These are phyloP conservation scores for Malassezia sp. DNA, from an alignment of 1,284 basidiomycete genomes.

Conservation along the genomic window DNA sequence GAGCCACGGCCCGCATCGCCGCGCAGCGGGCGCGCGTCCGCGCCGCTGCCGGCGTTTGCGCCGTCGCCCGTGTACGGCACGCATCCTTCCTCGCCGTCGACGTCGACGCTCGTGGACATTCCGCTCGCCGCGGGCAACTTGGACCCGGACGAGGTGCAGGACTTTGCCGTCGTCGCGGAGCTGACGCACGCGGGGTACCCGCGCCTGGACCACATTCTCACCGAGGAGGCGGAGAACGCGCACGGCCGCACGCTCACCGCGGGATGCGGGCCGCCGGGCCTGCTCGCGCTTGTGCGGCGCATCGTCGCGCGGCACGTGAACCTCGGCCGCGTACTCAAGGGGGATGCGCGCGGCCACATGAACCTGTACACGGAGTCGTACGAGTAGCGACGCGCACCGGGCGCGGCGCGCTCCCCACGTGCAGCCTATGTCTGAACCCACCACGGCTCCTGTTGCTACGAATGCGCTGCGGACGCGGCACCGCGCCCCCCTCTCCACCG, in stretches of 20 bases:
- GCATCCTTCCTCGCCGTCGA: not conserved
- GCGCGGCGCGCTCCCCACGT: too few species aligned
- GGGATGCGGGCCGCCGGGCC: constrained; percentile 65
- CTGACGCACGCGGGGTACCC: constrained; percentile 63
- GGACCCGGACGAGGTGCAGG: constrained; percentile 58
- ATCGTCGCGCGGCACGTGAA: constrained; percentile 58
- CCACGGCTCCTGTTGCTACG: not conserved
- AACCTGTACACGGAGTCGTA: constrained; percentile 38
- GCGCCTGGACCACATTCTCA: constrained; percentile 58
- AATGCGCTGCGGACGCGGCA: too few species aligned
- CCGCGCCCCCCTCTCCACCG: too few species aligned
- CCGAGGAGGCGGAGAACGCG: constrained; percentile 57
- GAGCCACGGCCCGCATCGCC: not conserved
- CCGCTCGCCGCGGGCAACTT: constrained; percentile 48
- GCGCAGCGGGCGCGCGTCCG: not conserved
- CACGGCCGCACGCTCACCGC: constrained; percentile 58
- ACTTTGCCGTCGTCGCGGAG: constrained; percentile 60
- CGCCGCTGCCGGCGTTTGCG: not conserved
- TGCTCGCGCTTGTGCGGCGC: constrained; percentile 63
- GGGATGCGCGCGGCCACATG: constrained; percentile 55
- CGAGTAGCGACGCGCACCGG: too few species aligned
- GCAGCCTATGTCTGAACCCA: not conserved
- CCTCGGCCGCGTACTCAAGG: constrained; percentile 53
- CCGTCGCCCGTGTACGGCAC: not conserved
- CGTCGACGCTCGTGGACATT: not conserved